These are phyloP conservation scores for Juglanconis oblonga DNA, from an alignment of 2,329 filamentous ascomycete genomes.

Conservation along the genomic window DNA sequence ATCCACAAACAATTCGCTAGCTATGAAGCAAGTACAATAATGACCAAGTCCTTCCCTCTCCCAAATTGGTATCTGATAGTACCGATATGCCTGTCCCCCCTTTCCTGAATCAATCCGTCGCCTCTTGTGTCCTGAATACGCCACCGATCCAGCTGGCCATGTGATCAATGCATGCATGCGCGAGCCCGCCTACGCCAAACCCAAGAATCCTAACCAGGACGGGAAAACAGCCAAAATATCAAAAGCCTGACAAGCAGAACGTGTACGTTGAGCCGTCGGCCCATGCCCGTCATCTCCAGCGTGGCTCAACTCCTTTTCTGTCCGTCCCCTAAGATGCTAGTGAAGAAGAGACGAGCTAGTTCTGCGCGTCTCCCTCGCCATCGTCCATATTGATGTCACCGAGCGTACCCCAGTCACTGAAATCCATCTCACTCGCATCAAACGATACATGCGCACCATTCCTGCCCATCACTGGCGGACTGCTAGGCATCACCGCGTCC, in stretches of 20 bases:
- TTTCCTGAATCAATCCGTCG: neutral
- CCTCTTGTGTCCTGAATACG: neutral
- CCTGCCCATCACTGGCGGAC: conserved; percentile 37
- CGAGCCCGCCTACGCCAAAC: neutral
- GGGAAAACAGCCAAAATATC: neutral
- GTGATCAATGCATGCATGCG: neutral
- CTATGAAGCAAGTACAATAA: neutral
- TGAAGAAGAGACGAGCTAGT: neutral
- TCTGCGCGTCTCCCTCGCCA: neutral
- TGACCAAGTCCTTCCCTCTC: neutral
- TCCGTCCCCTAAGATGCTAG: too few species aligned
- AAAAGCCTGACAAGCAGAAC: neutral
- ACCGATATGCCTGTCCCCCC: neutral
- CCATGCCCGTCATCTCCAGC: neutral
- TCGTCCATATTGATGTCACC: conserved; percentile 9
- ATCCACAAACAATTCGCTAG: neutral
- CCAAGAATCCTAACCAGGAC: neutral
- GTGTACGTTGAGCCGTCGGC: neutral
- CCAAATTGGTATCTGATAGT: conserved; percentile 4
- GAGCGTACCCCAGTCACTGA: conserved; percentile 19
- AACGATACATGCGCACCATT: conserved; percentile 21
- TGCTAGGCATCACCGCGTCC: conserved; percentile 46
- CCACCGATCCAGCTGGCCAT: neutral
- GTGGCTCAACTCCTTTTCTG: neutral
- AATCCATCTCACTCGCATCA: conserved; percentile 19